Percentiles rank a stretch among this genome's conserved stretches.
These are phyloP conservation scores for Metarhizium rileyi DNA, from an alignment of 2,329 filamentous ascomycete genomes.

Conservation along the genomic window DNA sequence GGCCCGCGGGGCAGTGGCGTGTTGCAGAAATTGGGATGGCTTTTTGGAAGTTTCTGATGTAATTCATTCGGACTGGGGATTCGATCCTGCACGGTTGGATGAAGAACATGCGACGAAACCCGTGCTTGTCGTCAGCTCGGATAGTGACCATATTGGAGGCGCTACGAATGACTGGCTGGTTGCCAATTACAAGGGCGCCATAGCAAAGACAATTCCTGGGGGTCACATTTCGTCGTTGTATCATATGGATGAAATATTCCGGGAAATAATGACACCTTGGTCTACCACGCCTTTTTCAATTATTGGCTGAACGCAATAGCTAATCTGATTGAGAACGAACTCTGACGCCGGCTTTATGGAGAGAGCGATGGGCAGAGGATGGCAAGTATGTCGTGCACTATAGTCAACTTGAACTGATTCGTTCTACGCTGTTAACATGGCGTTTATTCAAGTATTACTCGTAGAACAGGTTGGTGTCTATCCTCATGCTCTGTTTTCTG, in stretches of 20 bases:
- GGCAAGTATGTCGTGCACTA: no score
- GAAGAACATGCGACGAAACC: conserved; percentile 10
- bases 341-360: no score
- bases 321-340: no score
- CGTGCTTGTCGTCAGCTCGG: conserved; percentile 10
- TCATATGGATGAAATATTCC: conserved; percentile 13
- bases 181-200: conserved; percentile 10
- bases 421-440: no score
- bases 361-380: no score
- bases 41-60: conserved; percentile 16
- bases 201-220: conserved; percentile 9
- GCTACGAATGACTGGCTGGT: conserved; percentile 12
- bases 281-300: neutral
- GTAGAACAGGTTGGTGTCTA: no score
- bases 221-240: conserved; percentile 14
- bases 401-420: no score
- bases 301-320: neutral
- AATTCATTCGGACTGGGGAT: conserved; percentile 16
- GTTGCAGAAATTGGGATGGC: conserved; percentile 13
- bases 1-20: conserved; percentile 8
- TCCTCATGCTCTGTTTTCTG: no score
- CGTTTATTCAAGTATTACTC: no score
- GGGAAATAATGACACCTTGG: conserved; percentile 5
- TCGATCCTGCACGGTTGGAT: conserved; percentile 10
- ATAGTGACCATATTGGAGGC: conserved; percentile 11